Evolutionary conservation across 2,329 filamentous ascomycete species (phyloP), one percentile per base, ranked within the genome.

Genomic region (Aspergillus viridinutans): DNA sequence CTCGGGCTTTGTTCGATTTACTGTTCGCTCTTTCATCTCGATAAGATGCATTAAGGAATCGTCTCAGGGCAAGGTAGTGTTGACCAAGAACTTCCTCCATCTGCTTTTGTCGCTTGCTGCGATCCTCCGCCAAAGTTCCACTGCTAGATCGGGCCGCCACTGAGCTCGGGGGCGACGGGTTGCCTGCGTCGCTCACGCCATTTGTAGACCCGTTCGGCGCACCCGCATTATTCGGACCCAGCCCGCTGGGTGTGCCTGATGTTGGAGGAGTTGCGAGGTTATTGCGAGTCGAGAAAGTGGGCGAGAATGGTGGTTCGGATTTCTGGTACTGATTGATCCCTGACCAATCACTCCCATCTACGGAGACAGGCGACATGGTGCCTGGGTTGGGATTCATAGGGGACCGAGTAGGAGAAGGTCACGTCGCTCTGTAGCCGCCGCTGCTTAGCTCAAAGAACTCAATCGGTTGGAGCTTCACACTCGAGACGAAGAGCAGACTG

Each of bases 151-250:
- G 70, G 47, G 73, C 73, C 61, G 89, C 90, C 64, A 97, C 82
- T 4, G 93, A 97, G 62, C 88, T 90, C 26, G 94, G 93, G 54
- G 93, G 92, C 52, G 93, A 97, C 53, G 93, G 84, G 67, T 84
- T 84, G 64, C 72, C 70, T 35, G 67, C 58, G 42, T 69, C 67
- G 55, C 67, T 64, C 61, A 70, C 58, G 52, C 63, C 56, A 52
- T 64, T 58, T 28, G 70, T 57, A 21, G 64, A 54, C 48, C 64
- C 67, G 59, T 65, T 66, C 17, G 66, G 57, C 29, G 64, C 57
- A 25, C 59, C 64, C 32, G 61, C 64, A 50, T 65, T 81, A 74
- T 85, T 88, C 79, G 88, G 85, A 68, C 65, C 81, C 81, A 67
- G 80, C 80, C 63, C 82, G 81, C 69, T 84, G 80, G 73, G 66